Conservation (phyloP, 208 protist genomes). For the Naegleria lovaniensis region DNA sequence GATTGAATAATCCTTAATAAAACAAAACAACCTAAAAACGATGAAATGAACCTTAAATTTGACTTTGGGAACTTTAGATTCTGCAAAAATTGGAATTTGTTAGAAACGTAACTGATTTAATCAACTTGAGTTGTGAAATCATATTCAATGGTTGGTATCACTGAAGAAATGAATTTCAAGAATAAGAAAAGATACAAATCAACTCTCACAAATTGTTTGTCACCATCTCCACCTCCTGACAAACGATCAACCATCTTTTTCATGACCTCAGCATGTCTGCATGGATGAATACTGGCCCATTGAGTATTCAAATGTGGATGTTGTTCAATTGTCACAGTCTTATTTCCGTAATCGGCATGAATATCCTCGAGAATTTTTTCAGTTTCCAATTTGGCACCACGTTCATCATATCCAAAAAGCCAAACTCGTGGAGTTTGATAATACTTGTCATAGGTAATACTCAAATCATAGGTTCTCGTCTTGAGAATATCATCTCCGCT, state of each 20-base stretch:
- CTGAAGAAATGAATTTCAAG: constrained; percentile 87
- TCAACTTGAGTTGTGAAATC: constrained; percentile 64
- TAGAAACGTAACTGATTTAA: too few relatives aligned
- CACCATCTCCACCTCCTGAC: constrained; percentile 36
- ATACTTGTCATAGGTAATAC: constrained; percentile 94
- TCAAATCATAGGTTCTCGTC: constrained; percentile 86
- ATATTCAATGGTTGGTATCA: constrained; percentile 93
- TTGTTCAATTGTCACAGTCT: constrained; percentile 89
- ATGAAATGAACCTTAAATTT: too few relatives aligned
- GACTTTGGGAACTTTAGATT: too few relatives aligned
- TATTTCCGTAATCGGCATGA: constrained; percentile 87
- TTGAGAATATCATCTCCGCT: constrained; percentile 47
- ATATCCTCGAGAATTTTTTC: constrained; percentile 92
- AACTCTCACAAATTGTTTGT: constrained; percentile 50
- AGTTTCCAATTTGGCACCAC: constrained; percentile 58
- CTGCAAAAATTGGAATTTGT: too few relatives aligned
- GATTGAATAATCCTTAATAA: too few relatives aligned
- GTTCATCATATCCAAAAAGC: constrained; percentile 81
- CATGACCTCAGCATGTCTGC: constrained; percentile 87
- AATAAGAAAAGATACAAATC: constrained; percentile 70
- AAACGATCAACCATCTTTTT: constrained; percentile 76
- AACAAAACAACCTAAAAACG: too few relatives aligned
- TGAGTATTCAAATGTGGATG: constrained; percentile 70
- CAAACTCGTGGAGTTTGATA: constrained; percentile 90
- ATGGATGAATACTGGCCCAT: constrained; percentile 92